A percentile compares a stretch with the other conserved stretches of the same genome.
Conservation (phyloP, 768 basidiomycete genomes). For the Tephrocybe sp. region DNA sequence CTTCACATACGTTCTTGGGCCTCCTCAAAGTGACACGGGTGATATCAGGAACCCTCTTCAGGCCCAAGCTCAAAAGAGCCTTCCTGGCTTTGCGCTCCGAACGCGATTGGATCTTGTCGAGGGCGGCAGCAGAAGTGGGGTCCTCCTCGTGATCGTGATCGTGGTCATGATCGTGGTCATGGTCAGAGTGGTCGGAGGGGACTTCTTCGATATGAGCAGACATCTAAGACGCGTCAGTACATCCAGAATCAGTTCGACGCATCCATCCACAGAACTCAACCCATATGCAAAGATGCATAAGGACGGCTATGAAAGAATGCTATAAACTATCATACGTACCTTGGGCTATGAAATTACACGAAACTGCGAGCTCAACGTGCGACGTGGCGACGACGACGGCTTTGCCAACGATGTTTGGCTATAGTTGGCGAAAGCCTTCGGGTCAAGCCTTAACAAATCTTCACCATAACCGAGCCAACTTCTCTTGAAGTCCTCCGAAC, state of each 20-base stretch:
- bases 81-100: conserved; percentile 95
- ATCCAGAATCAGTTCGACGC: conserved; percentile 25
- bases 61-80: conserved; percentile 83
- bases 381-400: conserved; percentile 30
- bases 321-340: conserved; percentile 23
- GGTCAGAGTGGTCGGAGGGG: conserved; percentile 74
- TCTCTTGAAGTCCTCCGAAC: neutral
- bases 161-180: conserved; percentile 51
- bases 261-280: conserved; percentile 31
- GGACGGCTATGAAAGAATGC: neutral
- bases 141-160: conserved; percentile 69
- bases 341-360: conserved; percentile 21
- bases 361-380: conserved; percentile 36
- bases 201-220: conserved; percentile 85
- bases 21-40: conserved; percentile 92
- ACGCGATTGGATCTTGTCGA: conserved; percentile 92
- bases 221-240: conserved; percentile 50
- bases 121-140: conserved; percentile 77
- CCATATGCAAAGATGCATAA: neutral
- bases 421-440: conserved; percentile 22
- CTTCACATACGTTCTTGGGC: conserved; percentile 79
- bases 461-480: too few relatives aligned
- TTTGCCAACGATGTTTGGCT: conserved; percentile 31
- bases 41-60: conserved; percentile 91
- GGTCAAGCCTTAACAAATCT: conserved; percentile 25